Conservation (phyloP, 75 land plant genomes). For the Picea sitchensis region DNA sequence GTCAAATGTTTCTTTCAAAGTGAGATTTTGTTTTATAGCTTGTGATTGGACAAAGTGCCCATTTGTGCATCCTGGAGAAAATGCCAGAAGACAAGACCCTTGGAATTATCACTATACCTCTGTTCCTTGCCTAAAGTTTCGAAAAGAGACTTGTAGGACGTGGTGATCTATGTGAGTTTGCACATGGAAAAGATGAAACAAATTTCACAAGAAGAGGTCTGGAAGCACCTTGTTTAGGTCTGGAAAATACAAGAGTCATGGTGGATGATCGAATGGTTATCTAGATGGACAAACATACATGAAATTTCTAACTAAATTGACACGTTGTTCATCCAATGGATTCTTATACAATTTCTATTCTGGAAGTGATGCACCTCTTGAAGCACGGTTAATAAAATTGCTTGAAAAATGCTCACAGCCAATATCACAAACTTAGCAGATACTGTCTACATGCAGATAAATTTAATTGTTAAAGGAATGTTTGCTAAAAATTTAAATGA, state of each 20-base stretch:
- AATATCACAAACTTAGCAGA: no score
- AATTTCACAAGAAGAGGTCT: constrained; percentile 38
- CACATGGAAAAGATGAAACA: constrained; percentile 84
- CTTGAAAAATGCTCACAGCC: no score
- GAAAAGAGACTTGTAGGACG: constrained; percentile 57
- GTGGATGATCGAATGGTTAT: not conserved
- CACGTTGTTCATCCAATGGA: not conserved
- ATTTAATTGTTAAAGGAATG: no score
- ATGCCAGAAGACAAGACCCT: constrained; percentile 72
- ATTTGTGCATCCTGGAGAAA: constrained; percentile 86
- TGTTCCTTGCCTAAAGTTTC: constrained; percentile 80
- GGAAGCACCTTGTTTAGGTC: not conserved
- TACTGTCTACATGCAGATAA: no score
- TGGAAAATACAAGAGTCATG: not conserved
- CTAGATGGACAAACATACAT: no score
- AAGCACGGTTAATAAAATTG: no score
- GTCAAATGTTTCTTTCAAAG: no score
- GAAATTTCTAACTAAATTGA: no score
- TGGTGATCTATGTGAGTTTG: constrained; percentile 80
- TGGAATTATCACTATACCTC: constrained; percentile 72
- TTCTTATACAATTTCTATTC: not conserved
- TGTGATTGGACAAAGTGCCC: constrained; percentile 95
- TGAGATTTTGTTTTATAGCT: constrained; percentile 61
- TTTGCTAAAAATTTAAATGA: no score
- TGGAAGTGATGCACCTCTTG: not conserved